Conservation (phyloP, 148 eudicot genomes). For the Nepenthes mirabilis region DNA sequence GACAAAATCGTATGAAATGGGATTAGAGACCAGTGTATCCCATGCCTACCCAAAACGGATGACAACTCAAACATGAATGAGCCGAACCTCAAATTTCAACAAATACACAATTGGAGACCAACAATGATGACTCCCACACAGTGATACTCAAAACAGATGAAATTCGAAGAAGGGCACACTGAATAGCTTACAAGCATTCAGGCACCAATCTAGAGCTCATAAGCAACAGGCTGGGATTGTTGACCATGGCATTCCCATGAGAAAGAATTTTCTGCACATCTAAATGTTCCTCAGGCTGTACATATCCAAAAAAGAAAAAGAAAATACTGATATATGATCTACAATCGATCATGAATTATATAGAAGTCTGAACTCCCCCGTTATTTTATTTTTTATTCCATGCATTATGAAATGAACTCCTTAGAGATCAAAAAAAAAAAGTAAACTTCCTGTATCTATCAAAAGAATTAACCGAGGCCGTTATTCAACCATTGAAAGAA, state of each 20-base stretch:
- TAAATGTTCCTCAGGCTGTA: slow-evolving; percentile 27
- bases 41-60: too few species aligned
- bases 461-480: slow-evolving; percentile 27
- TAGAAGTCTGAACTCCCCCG: slow-evolving; percentile 15
- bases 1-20: too few species aligned
- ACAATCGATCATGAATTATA: slow-evolving; percentile 10
- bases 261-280: slow-evolving; percentile 37
- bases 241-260: neutral
- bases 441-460: slow-evolving; percentile 19
- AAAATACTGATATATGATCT: slow-evolving; percentile 19
- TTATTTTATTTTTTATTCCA: slow-evolving; percentile 18
- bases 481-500: slow-evolving; percentile 53
- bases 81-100: too few species aligned
- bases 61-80: too few species aligned
- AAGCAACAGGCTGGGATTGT: too few species aligned
- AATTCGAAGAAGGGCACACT: too few species aligned
- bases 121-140: too few species aligned
- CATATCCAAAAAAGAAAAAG: slow-evolving; percentile 8
- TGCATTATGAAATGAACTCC: slow-evolving; percentile 11
- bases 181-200: too few species aligned
- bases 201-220: too few species aligned
- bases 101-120: too few species aligned
- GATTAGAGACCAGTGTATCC: too few species aligned
- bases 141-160: too few species aligned
- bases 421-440: slow-evolving; percentile 15